Evolutionary conservation across 345 rosid species (phyloP), one percentile per base, ranked within the genome.

Genomic region (Cardamine occulta): DNA sequence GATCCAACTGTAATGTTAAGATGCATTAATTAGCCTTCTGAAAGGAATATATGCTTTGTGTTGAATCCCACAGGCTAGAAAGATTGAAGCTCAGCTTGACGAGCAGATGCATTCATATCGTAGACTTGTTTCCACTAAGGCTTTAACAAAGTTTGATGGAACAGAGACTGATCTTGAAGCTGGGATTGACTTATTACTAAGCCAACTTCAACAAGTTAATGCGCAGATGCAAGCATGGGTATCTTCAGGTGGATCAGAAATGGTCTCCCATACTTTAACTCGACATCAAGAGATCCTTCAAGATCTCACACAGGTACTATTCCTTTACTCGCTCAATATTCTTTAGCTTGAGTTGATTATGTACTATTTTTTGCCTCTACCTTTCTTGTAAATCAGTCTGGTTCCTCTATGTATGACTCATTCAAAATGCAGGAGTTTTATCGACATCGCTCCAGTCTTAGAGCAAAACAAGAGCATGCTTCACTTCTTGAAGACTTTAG

Each of bases 211-310:
- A 61, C 91, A 92, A 80, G 96, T 92, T 24, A 89, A 91, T 78
- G 69, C 82, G 2, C 96, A 90, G 85, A 95, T 92, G 99, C 90
- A 95, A 86, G 96, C 86, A 12, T 95, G 94, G 98, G 98, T 95
- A 2, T 92, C 96, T 76, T 89, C 98, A 6, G 98, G 97, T 63
- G 97, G 98, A 40, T 92, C 96, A 17, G 97, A 95, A 79, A 95
- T 90, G 97, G 99, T 95, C 79, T 95, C 99, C 29, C 99, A 92
- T 85, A 90, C 98, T 61, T 84, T 93, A 82, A 92, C 89, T 71
- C 86, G 99, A 63, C 99, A 95, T 86, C 98, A 92, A 72, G 98
- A 95, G 85, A 95, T 92, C 75, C 91, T 90, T 74, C 97, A 88
- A 82, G 98, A 95, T 77, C 90, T 92, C 26, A 89, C 87, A 39